Conservation (phyloP, 2,329 filamentous ascomycete genomes). For the Calonectria pauciramosa region DNA sequence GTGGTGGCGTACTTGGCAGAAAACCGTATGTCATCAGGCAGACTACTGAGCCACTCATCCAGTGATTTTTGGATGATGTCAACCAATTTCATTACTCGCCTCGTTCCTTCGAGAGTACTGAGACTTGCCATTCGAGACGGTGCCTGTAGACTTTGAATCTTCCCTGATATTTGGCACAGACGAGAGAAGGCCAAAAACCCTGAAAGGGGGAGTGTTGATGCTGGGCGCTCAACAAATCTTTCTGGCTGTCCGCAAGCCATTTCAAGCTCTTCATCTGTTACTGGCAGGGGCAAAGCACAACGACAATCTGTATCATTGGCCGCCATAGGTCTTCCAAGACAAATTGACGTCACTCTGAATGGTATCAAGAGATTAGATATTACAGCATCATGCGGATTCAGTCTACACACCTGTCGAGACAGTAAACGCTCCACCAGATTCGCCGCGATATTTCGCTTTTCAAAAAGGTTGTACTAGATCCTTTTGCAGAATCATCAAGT, state of each 20-base stretch:
- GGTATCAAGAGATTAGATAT: neutral
- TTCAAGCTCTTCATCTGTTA: constrained; percentile 45
- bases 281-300: constrained; percentile 45
- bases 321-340: constrained; percentile 45
- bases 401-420: constrained; percentile 42
- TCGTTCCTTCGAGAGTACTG: neutral
- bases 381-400: too few species aligned
- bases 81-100: neutral
- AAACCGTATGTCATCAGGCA: constrained; percentile 44
- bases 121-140: constrained; percentile 29
- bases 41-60: constrained; percentile 17
- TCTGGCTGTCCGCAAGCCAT: neutral
- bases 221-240: neutral
- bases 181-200: constrained; percentile 47
- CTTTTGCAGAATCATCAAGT: neutral
- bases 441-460: constrained; percentile 40
- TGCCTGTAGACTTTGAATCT: constrained; percentile 42
- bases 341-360: constrained; percentile 44
- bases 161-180: constrained; percentile 44
- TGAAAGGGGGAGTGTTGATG: constrained; percentile 26
- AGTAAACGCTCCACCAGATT: constrained; percentile 49
- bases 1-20: constrained; percentile 28
- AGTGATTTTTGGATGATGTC: neutral
- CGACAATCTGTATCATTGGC: constrained; percentile 46
- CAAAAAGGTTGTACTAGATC: constrained; percentile 9